Evolutionary conservation across 108 stramenopile genomes (phyloP).

Genomic region (Parietichytrium sp.): DNA sequence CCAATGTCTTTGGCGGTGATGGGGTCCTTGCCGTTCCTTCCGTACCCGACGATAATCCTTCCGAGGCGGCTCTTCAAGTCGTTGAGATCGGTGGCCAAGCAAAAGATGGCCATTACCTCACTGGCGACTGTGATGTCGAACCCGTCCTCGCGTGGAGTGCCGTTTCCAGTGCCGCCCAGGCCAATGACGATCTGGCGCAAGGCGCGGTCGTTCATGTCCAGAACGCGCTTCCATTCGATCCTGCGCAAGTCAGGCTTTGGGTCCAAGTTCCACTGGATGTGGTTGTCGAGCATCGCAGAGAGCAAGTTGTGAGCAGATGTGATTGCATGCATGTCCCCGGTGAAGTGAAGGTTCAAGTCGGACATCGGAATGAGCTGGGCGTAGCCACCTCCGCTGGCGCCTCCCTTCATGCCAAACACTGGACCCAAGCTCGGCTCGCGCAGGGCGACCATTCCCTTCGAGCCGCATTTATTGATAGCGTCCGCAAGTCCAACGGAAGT

Average conservation of each 20-base stretch:
- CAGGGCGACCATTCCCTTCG: slow-evolving; percentile 12
- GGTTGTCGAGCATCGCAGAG: slow-evolving; percentile 35
- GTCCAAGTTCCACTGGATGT: slow-evolving; percentile 37
- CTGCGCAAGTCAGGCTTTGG: background rate
- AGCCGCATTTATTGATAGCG: background rate
- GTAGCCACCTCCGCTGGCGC: slow-evolving; percentile 47
- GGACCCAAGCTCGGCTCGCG: slow-evolving; percentile 27
- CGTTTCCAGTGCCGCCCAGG: slow-evolving; percentile 35
- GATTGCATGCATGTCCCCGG: slow-evolving; percentile 36
- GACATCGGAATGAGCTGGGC: slow-evolving; percentile 44
- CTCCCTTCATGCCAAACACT: slow-evolving; percentile 37
- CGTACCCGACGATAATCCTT: slow-evolving; percentile 17
- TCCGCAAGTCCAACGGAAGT: slow-evolving; percentile 35
- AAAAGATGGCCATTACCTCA: slow-evolving; percentile 40
- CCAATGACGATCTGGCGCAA: slow-evolving; percentile 23
- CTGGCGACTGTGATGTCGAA: slow-evolving; percentile 36
- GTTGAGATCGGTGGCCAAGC: slow-evolving; percentile 35
- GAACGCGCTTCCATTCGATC: slow-evolving; percentile 10
- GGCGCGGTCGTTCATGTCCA: slow-evolving; percentile 39
- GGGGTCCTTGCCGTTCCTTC: slow-evolving; percentile 18
- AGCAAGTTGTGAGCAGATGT: slow-evolving; percentile 36
- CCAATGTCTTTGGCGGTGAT: slow-evolving; percentile 24
- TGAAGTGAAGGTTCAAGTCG: slow-evolving; percentile 40
- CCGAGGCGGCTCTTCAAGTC: slow-evolving; percentile 40
- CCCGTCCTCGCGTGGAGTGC: background rate